A percentile compares a stretch with the other conserved stretches of the same genome.
Conservation (phyloP, 2,329 filamentous ascomycete genomes). For the Hymenoscyphus scutula region DNA sequence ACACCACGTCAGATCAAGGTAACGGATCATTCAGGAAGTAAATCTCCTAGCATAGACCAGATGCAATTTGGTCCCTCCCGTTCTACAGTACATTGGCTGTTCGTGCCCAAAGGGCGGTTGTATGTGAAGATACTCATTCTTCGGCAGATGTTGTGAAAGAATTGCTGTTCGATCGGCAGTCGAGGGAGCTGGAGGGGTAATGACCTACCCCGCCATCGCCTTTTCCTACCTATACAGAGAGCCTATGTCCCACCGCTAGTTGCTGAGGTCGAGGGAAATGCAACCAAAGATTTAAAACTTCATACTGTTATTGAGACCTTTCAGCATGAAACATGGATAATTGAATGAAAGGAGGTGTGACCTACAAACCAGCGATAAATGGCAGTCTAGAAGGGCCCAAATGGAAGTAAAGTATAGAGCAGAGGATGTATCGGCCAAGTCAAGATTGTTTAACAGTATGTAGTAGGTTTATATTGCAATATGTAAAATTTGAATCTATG, state of each 20-base stretch:
- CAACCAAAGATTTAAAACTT: not conserved
- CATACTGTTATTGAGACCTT: not conserved
- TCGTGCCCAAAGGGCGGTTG: no score
- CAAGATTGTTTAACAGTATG: not conserved
- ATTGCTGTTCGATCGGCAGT: not conserved
- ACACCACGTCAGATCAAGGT: no score
- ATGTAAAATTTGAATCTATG: slow-evolving; percentile 9
- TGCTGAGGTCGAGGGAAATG: not conserved
- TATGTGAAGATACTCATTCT: no score
- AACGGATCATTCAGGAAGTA: no score
- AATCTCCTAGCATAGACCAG: no score
- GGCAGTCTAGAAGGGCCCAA: not conserved
- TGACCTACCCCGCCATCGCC: not conserved
- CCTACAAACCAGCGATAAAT: not conserved
- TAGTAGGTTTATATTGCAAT: slow-evolving; percentile 25
- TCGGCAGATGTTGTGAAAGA: no score
- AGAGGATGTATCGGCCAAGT: not conserved
- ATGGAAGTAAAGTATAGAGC: not conserved
- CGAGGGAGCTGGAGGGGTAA: slow-evolving; percentile 1
- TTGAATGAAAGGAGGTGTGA: not conserved
- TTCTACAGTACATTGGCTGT: no score
- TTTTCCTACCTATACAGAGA: not conserved
- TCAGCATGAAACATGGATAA: not conserved
- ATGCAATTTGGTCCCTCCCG: no score
- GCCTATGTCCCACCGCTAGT: not conserved